Evolutionary conservation across 1,284 basidiomycete genomes (phyloP), one percentile per base, ranked within the genome.

Genomic region (Agaricales sp.): DNA sequence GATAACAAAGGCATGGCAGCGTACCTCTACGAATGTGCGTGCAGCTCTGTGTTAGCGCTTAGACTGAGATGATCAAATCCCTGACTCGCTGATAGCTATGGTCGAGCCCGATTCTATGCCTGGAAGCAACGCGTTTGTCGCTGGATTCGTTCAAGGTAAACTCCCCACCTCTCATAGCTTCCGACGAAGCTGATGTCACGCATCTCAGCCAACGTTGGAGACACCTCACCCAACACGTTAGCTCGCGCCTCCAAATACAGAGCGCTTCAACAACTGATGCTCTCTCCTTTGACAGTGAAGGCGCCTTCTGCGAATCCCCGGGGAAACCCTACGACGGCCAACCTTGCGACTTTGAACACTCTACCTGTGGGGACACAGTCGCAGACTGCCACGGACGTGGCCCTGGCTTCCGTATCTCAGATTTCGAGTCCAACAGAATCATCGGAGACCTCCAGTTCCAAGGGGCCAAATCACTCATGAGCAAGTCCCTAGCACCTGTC

Each of bases 1-100:
- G 86, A 88, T 62, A 88, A 88, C 66, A 89, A 89, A 60, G 87
- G 87, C 20, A 87, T 89, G 82, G 84, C 86, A 3, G 85, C 85
- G 8, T 82, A 77, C 60, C 59, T 88, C 13, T 88, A 86, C 53
- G 87, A 88, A 68, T 65, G 82, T 82, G 53, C 45, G 69, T 53
- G 11, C 49, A 19, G 3, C 41, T 39, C 1, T 45, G 25, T 3
- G 18, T 8, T 45, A n/a, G 22, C 23, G 51, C 21, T 3, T 41
- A 11, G 46, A 45, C 4, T 20, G 16, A 24, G 23, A 20, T 24
- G 26, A 22, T 13, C 14, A 21, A 3, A n/a, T 21, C 26, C 16
- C 37, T 30, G 47, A 14, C 19, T 52, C 24, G 48, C 19, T 12
- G 49, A 43, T 52, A 85, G 80, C 77, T 22, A 72, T 68, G 51